Evolutionary conservation across 2,329 filamentous ascomycete genomes (phyloP).

Genomic region (Cladorrhinum sp.): DNA sequence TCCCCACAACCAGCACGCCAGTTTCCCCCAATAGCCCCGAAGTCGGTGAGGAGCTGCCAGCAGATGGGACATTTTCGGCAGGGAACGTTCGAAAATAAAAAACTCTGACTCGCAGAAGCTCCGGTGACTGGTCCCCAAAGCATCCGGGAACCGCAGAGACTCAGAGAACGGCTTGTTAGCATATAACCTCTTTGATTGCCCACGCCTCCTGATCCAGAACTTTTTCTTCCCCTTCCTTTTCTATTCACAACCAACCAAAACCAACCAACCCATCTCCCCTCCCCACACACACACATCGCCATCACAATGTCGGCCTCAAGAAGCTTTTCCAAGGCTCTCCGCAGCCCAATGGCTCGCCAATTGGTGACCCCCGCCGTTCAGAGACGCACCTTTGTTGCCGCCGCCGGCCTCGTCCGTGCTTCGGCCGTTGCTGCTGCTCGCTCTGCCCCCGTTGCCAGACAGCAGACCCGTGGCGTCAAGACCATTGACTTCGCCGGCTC

Average conservation of each 20-base stretch:
- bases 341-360: constrained; percentile 61
- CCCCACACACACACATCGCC: constrained; percentile 32
- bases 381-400: constrained; percentile 62
- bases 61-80: constrained; percentile 10
- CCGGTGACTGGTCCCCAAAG: constrained; percentile 14
- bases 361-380: constrained; percentile 57
- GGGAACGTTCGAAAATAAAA: constrained; percentile 16
- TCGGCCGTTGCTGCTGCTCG: constrained; percentile 51
- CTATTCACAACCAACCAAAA: constrained; percentile 9
- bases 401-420: constrained; percentile 52
- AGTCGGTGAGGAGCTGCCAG: constrained; percentile 18
- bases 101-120: constrained; percentile 24
- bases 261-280: constrained; percentile 20
- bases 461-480: constrained; percentile 86
- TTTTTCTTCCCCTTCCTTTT: constrained; percentile 9
- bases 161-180: constrained; percentile 1
- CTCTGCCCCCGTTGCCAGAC: constrained; percentile 43
- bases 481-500: constrained; percentile 97
- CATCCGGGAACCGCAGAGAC: not conserved
- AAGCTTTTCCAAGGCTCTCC: constrained; percentile 66
- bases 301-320: constrained; percentile 71
- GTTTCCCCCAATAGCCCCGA: constrained; percentile 14
- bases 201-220: not conserved
- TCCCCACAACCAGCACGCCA: constrained; percentile 7
- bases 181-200: not conserved